These are phyloP conservation scores for Candida railenensis DNA, from an alignment of 805 yeast genomes.

Conservation along the genomic window DNA sequence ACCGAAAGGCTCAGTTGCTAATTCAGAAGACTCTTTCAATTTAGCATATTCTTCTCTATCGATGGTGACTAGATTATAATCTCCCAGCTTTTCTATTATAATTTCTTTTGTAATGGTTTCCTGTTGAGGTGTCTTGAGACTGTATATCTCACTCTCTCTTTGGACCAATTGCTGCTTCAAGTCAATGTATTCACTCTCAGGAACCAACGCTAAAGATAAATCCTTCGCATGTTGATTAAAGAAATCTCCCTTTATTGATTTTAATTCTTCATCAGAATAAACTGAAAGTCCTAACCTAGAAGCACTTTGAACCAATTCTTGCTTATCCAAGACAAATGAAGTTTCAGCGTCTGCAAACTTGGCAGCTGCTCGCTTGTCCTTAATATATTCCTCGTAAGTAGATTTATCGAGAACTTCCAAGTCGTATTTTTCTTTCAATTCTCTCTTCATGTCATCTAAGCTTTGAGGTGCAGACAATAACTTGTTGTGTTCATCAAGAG, in stretches of 20 bases:
- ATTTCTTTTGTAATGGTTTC: constrained; percentile 19
- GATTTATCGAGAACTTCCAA: constrained; percentile 8
- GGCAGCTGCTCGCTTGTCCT: constrained; percentile 12
- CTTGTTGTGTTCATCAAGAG: constrained; percentile 5
- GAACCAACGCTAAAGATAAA: constrained; percentile 20
- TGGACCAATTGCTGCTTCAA: constrained; percentile 26
- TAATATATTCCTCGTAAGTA: constrained; percentile 14
- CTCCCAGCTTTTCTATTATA: constrained; percentile 23
- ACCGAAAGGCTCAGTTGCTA: constrained; percentile 1
- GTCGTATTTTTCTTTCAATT: constrained; percentile 6
- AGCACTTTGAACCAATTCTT: constrained; percentile 26
- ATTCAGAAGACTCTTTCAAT: constrained; percentile 16
- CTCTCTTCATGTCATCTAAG: constrained; percentile 4
- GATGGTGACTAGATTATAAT: constrained; percentile 31
- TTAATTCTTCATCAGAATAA: constrained; percentile 15
- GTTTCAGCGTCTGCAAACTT: constrained; percentile 28
- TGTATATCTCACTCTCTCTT: constrained; percentile 27
- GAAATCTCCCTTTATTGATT: constrained; percentile 13
- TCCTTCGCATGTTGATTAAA: constrained; percentile 20
- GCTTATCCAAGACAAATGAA: constrained; percentile 24
- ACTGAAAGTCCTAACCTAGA: constrained; percentile 24
- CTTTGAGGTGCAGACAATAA: background rate
- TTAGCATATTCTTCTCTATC: constrained; percentile 27
- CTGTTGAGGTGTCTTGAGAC: constrained; percentile 12
- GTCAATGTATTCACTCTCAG: constrained; percentile 24